Percentiles rank a stretch among this genome's conserved stretches.
These are phyloP conservation scores for Gaeumannomyces tritici DNA, from an alignment of 2,329 filamentous ascomycete species.

Conservation along the genomic window DNA sequence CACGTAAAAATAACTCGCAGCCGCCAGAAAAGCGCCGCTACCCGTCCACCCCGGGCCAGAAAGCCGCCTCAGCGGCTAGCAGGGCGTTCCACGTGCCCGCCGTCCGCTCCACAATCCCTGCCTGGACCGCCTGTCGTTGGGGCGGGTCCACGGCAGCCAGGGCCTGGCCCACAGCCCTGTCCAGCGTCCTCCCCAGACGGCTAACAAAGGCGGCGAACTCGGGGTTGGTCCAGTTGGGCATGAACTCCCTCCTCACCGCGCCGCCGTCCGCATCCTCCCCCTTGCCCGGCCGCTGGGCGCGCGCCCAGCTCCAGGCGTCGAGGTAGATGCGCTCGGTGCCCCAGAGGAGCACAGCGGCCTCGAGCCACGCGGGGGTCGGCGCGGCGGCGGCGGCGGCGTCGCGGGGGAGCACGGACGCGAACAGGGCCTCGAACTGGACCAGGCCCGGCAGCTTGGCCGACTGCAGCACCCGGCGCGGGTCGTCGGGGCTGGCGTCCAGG, in stretches of 20 bases:
- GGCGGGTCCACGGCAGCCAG: conserved; percentile 21
- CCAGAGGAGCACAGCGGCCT: conserved; percentile 66
- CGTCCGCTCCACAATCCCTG: conserved; percentile 23
- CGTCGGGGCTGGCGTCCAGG: conserved; percentile 12
- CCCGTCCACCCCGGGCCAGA: conserved; percentile 41
- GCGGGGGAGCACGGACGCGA: conserved; percentile 38
- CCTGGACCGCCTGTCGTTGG: conserved; percentile 15
- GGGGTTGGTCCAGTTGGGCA: conserved; percentile 56
- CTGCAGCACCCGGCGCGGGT: conserved; percentile 10
- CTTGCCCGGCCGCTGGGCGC: conserved; percentile 11
- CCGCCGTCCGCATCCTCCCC: conserved; percentile 52
- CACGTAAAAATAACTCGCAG: background rate
- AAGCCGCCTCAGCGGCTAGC: conserved; percentile 45
- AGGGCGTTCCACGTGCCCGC: conserved; percentile 38
- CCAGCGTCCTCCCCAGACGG: conserved; percentile 42
- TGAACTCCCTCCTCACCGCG: conserved; percentile 53
- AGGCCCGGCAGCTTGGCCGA: conserved; percentile 29
- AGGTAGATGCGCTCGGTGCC: conserved; percentile 61
- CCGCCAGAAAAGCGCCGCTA: background rate
- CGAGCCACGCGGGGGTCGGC: conserved; percentile 32
- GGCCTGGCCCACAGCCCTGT: conserved; percentile 36
- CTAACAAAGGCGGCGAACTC: conserved; percentile 53
- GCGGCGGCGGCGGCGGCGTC: background rate
- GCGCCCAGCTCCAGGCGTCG: conserved; percentile 47
- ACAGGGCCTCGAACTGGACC: conserved; percentile 32